These are phyloP conservation scores for Schwanniomyces pseudopolymorphus DNA, from an alignment of 805 yeast species.

Conservation along the genomic window DNA sequence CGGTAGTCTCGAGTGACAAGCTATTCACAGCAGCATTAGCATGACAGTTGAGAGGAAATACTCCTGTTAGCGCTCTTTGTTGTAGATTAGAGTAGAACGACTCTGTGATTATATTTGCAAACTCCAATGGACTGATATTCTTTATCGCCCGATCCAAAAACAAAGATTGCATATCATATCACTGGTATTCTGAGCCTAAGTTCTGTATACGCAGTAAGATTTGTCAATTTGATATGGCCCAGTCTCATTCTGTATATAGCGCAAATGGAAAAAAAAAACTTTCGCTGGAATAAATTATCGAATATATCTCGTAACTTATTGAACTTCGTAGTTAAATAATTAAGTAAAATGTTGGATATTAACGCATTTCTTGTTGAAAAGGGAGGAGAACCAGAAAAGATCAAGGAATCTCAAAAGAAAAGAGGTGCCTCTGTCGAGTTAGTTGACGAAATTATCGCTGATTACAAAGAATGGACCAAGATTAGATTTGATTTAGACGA, in stretches of 20 bases:
- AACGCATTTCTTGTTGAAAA: slow-evolving; percentile 90
- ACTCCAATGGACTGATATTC: slow-evolving; percentile 28
- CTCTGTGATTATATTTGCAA: slow-evolving; percentile 36
- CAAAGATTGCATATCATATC: slow-evolving; percentile 36
- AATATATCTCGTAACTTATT: not conserved
- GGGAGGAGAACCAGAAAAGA: slow-evolving; percentile 92
- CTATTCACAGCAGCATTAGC: slow-evolving; percentile 56
- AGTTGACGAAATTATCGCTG: slow-evolving; percentile 91
- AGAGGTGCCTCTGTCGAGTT: slow-evolving; percentile 94
- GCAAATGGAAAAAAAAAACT: not conserved
- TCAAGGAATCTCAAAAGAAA: slow-evolving; percentile 85
- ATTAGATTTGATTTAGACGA: slow-evolving; percentile 82
- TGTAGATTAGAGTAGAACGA: slow-evolving; percentile 28
- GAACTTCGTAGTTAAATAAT: not conserved
- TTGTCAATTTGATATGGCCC: not conserved
- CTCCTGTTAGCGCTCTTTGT: slow-evolving; percentile 19
- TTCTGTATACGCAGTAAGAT: not conserved
- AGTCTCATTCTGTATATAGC: not conserved
- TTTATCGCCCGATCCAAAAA: slow-evolving; percentile 34
- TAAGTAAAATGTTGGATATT: slow-evolving; percentile 76
- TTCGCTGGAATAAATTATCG: not conserved
- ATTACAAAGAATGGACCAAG: slow-evolving; percentile 90
- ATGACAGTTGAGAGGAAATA: slow-evolving; percentile 47
- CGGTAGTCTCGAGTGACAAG: slow-evolving; percentile 52
- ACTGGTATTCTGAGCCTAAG: not conserved